Evolutionary conservation across 2,329 filamentous ascomycete species (phyloP).

Genomic region (Nemania sp.): DNA sequence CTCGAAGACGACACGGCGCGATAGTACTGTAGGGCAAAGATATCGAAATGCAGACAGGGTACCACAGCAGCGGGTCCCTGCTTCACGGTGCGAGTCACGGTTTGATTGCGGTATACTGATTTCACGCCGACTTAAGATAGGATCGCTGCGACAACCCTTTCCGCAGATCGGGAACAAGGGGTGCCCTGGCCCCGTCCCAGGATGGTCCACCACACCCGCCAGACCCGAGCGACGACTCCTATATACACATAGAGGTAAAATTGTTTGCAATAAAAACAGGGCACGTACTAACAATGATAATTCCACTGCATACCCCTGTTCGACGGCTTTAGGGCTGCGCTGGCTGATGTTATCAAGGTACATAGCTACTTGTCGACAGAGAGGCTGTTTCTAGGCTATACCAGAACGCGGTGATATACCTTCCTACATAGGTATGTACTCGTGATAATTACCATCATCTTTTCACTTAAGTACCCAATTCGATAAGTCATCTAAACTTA

Average conservation of each 20-base stretch:
- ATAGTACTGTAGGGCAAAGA: not conserved
- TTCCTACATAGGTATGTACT: too few species aligned
- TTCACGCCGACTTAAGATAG: slow-evolving; percentile 1
- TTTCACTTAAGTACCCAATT: not conserved
- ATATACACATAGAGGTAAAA: not conserved
- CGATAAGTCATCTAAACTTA: not conserved
- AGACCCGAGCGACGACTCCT: not conserved
- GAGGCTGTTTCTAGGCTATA: too few species aligned
- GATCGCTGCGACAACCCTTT: slow-evolving; percentile 8
- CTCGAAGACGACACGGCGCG: not conserved
- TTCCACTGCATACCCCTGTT: too few species aligned
- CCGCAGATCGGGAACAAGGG: slow-evolving; percentile 24
- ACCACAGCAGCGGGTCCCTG: slow-evolving; percentile 8
- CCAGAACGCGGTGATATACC: too few species aligned
- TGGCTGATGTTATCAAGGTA: too few species aligned
- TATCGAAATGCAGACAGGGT: slow-evolving; percentile 1
- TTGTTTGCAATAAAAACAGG: not conserved
- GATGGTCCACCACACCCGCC: not conserved
- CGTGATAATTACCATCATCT: too few species aligned
- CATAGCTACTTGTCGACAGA: too few species aligned
- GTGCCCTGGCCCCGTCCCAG: not conserved
- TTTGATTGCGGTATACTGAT: not conserved
- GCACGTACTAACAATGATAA: too few species aligned
- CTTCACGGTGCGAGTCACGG: slow-evolving; percentile 12
- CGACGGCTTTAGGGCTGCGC: too few species aligned